These are phyloP conservation scores for Termitomyces sp. DNA, from an alignment of 768 basidiomycete species.

Conservation along the genomic window DNA sequence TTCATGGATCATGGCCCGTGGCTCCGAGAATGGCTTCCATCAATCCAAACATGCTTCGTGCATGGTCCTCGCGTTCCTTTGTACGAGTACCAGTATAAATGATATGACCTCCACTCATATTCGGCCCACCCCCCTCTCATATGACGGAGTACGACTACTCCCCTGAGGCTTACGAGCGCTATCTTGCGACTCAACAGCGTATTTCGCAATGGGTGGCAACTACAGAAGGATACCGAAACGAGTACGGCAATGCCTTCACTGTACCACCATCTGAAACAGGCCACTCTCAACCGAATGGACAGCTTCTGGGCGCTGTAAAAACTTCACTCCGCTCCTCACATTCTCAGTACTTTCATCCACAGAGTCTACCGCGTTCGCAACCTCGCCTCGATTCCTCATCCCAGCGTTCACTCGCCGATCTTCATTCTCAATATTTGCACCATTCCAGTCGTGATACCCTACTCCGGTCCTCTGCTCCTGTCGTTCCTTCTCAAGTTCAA, in stretches of 20 bases:
- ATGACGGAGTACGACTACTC: constrained; percentile 55
- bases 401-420: neutral
- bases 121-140: neutral
- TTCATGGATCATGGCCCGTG: neutral
- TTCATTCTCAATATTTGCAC: neutral
- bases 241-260: constrained; percentile 16
- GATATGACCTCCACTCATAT: neutral
- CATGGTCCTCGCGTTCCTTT: constrained; percentile 1
- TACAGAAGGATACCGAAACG: constrained; percentile 25
- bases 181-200: constrained; percentile 38
- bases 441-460: neutral
- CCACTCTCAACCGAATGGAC: neutral
- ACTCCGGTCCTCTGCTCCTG: neutral
- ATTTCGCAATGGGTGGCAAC: constrained; percentile 41
- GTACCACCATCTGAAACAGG: constrained; percentile 1
- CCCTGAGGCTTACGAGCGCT: constrained; percentile 44
- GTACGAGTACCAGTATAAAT: constrained; percentile 9
- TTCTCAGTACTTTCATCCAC: constrained; percentile 11
- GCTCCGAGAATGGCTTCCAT: constrained; percentile 7
- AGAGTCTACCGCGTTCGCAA: neutral
- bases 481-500: neutral
- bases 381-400: neutral
- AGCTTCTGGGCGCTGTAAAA: neutral
- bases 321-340: neutral
- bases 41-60: constrained; percentile 13